Base-by-base conservation (phyloP, 768 basidiomycete species). In the Xanthoconium stramineum region DNA sequence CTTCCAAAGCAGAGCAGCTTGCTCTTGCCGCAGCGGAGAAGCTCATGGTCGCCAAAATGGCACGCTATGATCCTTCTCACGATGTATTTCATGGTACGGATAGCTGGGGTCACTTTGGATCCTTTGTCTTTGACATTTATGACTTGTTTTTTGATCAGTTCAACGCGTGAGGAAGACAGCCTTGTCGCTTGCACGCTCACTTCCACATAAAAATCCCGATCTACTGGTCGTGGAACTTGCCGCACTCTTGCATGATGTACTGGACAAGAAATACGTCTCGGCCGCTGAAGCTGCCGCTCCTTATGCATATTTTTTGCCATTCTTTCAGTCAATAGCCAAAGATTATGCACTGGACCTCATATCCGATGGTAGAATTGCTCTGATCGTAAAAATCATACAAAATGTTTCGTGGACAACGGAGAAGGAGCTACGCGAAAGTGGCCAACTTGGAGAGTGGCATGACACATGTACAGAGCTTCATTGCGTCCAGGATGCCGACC, bases 351-450 rank as follows among this genome's bases (percentile, higher is more conserved):
- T 86, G 24, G 83, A 89, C 64, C 74, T 89, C 30, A 72, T 89
- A 43, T 61, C 69, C 14, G 83, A 88, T 52, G 83, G 84, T 3
- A 79, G 86, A 29, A 87, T 83, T 29, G 73, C 71, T 42, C 61
- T 75, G 20, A 77, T 91, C 46, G 73, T 81, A 28, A 75, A 71
- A 60, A 82, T 95, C 56, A 76, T 94, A 30, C 85, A 91, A 33
- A 87, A 85, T 58, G 86, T 94, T 5, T 92, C 89, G 0, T 95
- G 91, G 89, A 86, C 81, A 42, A 93, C 86, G 3, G 94, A 95
- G 71, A 87, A 84, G 68, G 83, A 78, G 58, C 74, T 89, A 8
- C 76, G 81, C 15, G 77, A 80, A 49, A 67, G 71, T 3, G 84
- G 82, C 0, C 57, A 73, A 50, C 83, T 88, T 76, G 80, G 77